phyloP scores from a whole-genome alignment of 345 rosid species.

The Syzygium oleosum region DNA sequence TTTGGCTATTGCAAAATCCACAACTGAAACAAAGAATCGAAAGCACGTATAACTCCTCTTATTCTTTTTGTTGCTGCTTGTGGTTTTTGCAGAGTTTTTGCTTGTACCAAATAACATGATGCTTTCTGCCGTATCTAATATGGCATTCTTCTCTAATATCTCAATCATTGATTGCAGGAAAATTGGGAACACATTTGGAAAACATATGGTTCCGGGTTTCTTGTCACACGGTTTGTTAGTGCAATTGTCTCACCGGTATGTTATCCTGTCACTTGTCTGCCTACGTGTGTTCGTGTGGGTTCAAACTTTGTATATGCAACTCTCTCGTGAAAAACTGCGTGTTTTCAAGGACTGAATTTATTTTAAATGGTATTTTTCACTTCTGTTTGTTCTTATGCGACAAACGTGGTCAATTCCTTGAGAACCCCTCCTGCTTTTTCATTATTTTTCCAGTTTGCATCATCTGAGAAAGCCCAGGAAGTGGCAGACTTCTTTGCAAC shows the following conservation, averaged over 20 bases:
- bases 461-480: background rate
- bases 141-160: background rate
- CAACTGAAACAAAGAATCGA: background rate
- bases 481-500: slow-evolving; percentile 26
- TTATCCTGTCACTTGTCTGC: background rate
- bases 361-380: background rate
- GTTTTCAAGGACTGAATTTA: background rate
- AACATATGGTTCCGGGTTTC: slow-evolving; percentile 76
- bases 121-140: background rate
- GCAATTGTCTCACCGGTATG: slow-evolving; percentile 74
- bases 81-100: background rate
- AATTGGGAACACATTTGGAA: slow-evolving; percentile 69
- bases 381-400: background rate
- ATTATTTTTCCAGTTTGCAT: background rate
- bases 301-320: background rate
- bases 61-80: background rate
- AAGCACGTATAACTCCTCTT: background rate
- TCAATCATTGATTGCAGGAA: slow-evolving; percentile 18
- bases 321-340: background rate
- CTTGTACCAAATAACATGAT: background rate
- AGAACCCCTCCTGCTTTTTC: background rate
- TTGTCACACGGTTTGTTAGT: slow-evolving; percentile 65
- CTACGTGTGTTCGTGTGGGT: background rate
- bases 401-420: background rate
- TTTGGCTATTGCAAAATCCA: background rate